These are phyloP conservation scores for Camellia japonica DNA, from an alignment of 148 eudicot genomes.

Conservation along the genomic window DNA sequence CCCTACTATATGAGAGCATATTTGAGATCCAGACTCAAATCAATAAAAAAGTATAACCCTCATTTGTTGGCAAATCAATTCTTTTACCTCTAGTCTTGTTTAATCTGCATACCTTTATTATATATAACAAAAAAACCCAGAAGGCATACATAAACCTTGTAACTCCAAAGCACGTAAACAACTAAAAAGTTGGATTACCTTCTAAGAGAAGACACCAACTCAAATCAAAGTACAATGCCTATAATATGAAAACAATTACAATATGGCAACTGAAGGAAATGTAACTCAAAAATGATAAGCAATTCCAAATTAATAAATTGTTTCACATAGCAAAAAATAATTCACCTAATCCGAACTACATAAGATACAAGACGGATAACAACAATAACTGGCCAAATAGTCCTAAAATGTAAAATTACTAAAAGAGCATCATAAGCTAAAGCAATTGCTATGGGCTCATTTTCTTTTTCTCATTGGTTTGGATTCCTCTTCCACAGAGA, in stretches of 20 bases:
- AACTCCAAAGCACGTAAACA: background rate
- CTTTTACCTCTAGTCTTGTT: too few species aligned
- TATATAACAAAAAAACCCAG: too few species aligned
- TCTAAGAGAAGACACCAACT: background rate
- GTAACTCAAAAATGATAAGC: background rate
- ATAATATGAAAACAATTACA: background rate
- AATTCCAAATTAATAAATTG: background rate
- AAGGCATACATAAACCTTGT: background rate
- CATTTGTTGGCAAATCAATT: too few species aligned
- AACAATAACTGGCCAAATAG: background rate
- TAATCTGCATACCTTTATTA: too few species aligned
- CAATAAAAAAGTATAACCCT: too few species aligned
- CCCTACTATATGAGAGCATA: too few species aligned
- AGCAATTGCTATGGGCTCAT: background rate
- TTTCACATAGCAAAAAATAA: background rate
- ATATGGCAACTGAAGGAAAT: background rate
- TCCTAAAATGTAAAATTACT: background rate
- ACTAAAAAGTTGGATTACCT: background rate
- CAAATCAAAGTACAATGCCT: background rate
- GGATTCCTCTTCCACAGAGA: background rate
- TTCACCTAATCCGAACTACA: background rate
- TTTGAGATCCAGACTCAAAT: too few species aligned
- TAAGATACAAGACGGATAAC: background rate
- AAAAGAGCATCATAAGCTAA: background rate
- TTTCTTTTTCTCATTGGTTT: background rate